Evolutionary conservation across 352 stramenopile species (phyloP).

Genomic region (Phytopythium montanum): DNA sequence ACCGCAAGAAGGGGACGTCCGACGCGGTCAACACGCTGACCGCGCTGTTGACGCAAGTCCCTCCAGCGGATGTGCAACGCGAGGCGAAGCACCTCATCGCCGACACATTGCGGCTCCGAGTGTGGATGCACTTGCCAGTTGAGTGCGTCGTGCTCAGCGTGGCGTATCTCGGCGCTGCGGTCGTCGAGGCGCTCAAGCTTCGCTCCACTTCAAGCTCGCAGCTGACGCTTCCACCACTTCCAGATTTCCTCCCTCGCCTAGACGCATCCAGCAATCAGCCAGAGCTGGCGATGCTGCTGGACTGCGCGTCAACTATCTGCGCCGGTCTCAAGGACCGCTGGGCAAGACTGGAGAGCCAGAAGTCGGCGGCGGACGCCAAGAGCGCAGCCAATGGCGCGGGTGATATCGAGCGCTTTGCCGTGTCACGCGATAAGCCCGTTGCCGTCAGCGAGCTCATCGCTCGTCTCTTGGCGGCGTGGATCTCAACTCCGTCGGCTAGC

Average conservation of each 20-base stretch:
- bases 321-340: constrained; percentile 61
- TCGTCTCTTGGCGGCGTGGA: constrained; percentile 53
- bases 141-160: constrained; percentile 70
- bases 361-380: constrained; percentile 22
- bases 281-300: constrained; percentile 45
- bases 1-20: constrained; percentile 29
- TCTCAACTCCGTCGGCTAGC: constrained; percentile 22
- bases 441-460: constrained; percentile 56
- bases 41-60: constrained; percentile 12
- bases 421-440: constrained; percentile 45
- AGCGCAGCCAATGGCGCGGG: constrained; percentile 25
- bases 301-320: constrained; percentile 54
- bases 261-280: constrained; percentile 34
- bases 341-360: constrained; percentile 50
- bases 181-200: constrained; percentile 31
- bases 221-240: constrained; percentile 3
- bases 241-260: constrained; percentile 45
- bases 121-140: constrained; percentile 60
- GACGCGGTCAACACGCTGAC: constrained; percentile 1
- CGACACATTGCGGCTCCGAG: constrained; percentile 43
- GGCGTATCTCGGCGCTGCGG: constrained; percentile 63
- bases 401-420: constrained; percentile 55
- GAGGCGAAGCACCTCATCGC: constrained; percentile 66
- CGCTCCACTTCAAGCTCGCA: not conserved
- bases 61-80: constrained; percentile 49